Conservation (phyloP, 306 rosid genomes). For the Sesbania bispinosa region DNA sequence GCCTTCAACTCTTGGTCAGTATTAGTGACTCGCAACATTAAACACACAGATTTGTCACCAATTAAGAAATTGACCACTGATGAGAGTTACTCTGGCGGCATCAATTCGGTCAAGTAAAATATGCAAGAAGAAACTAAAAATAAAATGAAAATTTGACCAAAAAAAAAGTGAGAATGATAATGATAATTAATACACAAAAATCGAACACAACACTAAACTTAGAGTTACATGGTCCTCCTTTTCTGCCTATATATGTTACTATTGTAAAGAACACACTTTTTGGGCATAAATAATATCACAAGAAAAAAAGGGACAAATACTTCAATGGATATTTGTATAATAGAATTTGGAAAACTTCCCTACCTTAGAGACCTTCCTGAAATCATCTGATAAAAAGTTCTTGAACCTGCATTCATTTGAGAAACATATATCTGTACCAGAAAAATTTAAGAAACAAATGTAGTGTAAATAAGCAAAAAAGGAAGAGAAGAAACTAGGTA, state of each 20-base stretch:
- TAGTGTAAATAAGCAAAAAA: neutral
- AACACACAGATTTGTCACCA: neutral
- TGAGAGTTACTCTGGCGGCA: neutral
- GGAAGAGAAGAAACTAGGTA: neutral
- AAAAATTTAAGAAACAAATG: slow-evolving; percentile 9
- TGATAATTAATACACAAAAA: neutral
- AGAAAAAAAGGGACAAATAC: neutral
- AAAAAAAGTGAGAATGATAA: neutral
- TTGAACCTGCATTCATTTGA: slow-evolving; percentile 14
- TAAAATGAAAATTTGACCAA: neutral
- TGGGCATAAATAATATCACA: neutral
- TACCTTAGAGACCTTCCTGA: slow-evolving; percentile 2
- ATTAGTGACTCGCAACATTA: neutral
- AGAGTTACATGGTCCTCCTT: neutral
- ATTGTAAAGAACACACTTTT: slow-evolving; percentile 1
- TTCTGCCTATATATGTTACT: neutral
- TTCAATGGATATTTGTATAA: neutral
- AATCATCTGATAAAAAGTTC: slow-evolving; percentile 6
- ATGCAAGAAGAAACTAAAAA: neutral
- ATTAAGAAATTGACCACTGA: neutral
- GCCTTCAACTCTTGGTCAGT: neutral
- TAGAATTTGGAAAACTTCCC: neutral
- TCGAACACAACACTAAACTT: neutral
- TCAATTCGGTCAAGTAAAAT: neutral
- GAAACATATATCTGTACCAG: neutral